Evolutionary conservation across 1,284 basidiomycete species (phyloP).

Genomic region (Ceratobasidium theobromae): DNA sequence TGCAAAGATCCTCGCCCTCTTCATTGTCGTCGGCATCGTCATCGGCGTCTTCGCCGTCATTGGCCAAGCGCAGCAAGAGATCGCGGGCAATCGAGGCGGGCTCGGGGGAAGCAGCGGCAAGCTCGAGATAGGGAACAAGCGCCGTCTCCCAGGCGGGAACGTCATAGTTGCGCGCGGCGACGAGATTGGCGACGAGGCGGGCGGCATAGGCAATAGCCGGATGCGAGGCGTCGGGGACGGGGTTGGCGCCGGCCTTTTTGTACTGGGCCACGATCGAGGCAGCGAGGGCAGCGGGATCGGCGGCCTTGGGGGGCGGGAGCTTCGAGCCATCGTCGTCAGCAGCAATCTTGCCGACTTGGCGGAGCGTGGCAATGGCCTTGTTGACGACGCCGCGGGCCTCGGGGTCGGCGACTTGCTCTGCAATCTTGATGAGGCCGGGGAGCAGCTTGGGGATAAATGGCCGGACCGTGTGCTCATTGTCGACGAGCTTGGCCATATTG

Average conservation of each 20-base stretch:
- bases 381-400: slow-evolving; percentile 90
- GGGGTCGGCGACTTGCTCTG: slow-evolving; percentile 89
- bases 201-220: slow-evolving; percentile 72
- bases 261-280: slow-evolving; percentile 71
- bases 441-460: slow-evolving; percentile 96
- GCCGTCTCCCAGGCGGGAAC: slow-evolving; percentile 79
- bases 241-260: slow-evolving; percentile 72
- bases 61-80: slow-evolving; percentile 86
- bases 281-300: slow-evolving; percentile 66
- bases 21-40: slow-evolving; percentile 84
- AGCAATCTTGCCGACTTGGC: slow-evolving; percentile 88
- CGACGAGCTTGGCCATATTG: slow-evolving; percentile 99
- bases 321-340: slow-evolving; percentile 81
- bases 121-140: slow-evolving; percentile 75
- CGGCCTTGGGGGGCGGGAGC: slow-evolving; percentile 78
- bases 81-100: slow-evolving; percentile 73
- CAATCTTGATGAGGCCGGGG: slow-evolving; percentile 92
- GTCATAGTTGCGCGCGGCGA: slow-evolving; percentile 91
- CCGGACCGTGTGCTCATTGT: slow-evolving; percentile 91
- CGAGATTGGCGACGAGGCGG: slow-evolving; percentile 78
- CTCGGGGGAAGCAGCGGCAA: slow-evolving; percentile 66
- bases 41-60: slow-evolving; percentile 71
- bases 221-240: slow-evolving; percentile 58
- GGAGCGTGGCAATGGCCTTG: slow-evolving; percentile 89
- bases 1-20: slow-evolving; percentile 96